phyloP scores from a whole-genome alignment of 257 asterid genomes.

The Marsdenia floribunda region DNA sequence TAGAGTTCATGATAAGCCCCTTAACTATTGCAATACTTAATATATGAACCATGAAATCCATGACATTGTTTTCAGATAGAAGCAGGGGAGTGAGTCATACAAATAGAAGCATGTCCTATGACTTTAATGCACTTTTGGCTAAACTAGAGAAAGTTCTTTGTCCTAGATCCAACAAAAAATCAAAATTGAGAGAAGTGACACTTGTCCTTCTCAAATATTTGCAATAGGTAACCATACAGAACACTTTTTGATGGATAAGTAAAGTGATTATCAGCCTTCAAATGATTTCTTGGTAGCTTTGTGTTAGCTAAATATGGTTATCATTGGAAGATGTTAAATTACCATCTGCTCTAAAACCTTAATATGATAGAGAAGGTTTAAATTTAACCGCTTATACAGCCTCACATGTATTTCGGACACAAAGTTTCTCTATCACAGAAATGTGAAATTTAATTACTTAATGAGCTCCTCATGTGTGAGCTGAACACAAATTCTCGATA shows the following conservation, averaged over 20 bases:
- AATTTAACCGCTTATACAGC: too few species aligned
- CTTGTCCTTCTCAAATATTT: not conserved
- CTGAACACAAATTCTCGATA: too few species aligned
- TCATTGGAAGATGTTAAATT: too few species aligned
- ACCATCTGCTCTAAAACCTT: too few species aligned
- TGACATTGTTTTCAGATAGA: not conserved
- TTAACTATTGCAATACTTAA: not conserved
- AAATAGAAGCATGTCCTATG: not conserved
- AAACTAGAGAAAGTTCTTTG: not conserved
- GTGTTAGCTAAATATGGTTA: too few species aligned
- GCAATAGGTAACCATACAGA: not conserved
- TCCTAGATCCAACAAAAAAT: not conserved
- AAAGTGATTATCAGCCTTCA: not conserved
- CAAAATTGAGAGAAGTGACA: not conserved
- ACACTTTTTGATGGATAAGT: not conserved
- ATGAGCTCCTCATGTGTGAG: too few species aligned
- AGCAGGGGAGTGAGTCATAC: not conserved
- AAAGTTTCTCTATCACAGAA: too few species aligned
- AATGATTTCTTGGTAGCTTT: not conserved
- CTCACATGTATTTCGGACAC: too few species aligned
- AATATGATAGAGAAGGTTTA: too few species aligned
- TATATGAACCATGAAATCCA: not conserved
- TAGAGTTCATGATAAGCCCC: not conserved
- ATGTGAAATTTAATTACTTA: too few species aligned
- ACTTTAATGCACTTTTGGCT: not conserved